A percentile compares a stretch with the other conserved stretches of the same genome.
These are phyloP conservation scores for Euphorbia celastroides DNA, from an alignment of 441 rosid species.

Conservation along the genomic window DNA sequence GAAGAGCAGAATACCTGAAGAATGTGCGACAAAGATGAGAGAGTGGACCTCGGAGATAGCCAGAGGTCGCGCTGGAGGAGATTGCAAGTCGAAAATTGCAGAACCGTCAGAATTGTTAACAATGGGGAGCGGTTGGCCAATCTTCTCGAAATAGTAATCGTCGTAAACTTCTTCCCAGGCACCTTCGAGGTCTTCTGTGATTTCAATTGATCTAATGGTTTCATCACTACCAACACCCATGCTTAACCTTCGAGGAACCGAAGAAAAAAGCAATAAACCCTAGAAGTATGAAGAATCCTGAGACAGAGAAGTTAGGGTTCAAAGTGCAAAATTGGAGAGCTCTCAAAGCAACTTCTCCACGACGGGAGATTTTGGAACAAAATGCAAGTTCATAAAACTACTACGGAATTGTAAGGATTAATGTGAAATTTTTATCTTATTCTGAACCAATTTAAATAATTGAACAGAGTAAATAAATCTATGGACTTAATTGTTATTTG, in stretches of 20 bases:
- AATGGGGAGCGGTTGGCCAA: conserved; percentile 64
- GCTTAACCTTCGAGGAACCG: neutral
- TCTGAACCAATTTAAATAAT: too few species aligned
- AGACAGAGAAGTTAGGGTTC: neutral
- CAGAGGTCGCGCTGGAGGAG: conserved; percentile 64
- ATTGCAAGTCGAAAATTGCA: conserved; percentile 36
- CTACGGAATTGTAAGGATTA: too few species aligned
- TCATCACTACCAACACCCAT: neutral
- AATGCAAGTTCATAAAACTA: too few species aligned
- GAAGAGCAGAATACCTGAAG: conserved; percentile 40
- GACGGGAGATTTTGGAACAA: neutral
- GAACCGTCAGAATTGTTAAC: conserved; percentile 15
- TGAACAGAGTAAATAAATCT: too few species aligned
- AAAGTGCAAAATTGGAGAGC: neutral
- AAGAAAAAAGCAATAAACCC: neutral
- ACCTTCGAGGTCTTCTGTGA: conserved; percentile 57
- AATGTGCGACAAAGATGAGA: conserved; percentile 62
- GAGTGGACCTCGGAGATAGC: conserved; percentile 51
- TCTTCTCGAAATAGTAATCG: conserved; percentile 61
- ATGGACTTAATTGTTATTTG: too few species aligned
- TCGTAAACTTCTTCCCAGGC: conserved; percentile 32
- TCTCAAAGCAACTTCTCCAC: neutral
- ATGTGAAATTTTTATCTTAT: too few species aligned
- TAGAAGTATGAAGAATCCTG: neutral
- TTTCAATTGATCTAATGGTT: conserved; percentile 19